Conservation (phyloP, 164 flowering plant genomes). For the Vitis labrusca region DNA sequence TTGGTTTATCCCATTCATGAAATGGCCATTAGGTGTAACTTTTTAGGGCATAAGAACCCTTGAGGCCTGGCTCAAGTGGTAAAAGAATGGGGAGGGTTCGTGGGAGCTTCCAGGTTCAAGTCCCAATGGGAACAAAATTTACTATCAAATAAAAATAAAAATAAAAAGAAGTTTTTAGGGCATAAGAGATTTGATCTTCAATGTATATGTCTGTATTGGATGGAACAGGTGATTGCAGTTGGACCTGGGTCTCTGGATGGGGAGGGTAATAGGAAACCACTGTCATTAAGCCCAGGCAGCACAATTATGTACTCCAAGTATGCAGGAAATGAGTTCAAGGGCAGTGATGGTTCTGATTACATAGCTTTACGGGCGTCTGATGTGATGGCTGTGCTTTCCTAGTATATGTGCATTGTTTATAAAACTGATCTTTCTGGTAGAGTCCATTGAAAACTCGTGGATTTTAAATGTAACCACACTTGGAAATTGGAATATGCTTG, state of each 20-base stretch:
- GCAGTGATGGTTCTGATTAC: constrained; percentile 76
- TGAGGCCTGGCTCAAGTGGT: no score
- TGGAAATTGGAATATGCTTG: no score
- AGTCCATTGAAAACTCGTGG: no score
- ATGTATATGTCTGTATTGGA: background rate
- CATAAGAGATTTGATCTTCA: no score
- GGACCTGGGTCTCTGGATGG: constrained; percentile 87
- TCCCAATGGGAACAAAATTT: no score
- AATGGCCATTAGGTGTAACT: background rate
- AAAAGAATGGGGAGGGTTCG: no score
- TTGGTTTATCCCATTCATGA: background rate
- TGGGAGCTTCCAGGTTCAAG: no score
- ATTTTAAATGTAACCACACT: no score
- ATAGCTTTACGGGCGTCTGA: constrained; percentile 80
- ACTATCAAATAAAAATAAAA: no score
- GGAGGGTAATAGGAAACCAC: constrained; percentile 69
- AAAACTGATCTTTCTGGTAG: no score
- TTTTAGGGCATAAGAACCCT: no score
- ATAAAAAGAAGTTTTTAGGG: no score
- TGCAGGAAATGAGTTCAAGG: constrained; percentile 91
- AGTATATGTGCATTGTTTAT: constrained; percentile 4
- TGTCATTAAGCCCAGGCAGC: constrained; percentile 56
- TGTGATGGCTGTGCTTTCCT: constrained; percentile 84
- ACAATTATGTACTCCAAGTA: constrained; percentile 88
- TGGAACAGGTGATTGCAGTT: constrained; percentile 67